A percentile compares a stretch with the other conserved stretches of the same genome.
Evolutionary conservation across 2,329 filamentous ascomycete species (phyloP).

Genomic region (Fusarium clavum): DNA sequence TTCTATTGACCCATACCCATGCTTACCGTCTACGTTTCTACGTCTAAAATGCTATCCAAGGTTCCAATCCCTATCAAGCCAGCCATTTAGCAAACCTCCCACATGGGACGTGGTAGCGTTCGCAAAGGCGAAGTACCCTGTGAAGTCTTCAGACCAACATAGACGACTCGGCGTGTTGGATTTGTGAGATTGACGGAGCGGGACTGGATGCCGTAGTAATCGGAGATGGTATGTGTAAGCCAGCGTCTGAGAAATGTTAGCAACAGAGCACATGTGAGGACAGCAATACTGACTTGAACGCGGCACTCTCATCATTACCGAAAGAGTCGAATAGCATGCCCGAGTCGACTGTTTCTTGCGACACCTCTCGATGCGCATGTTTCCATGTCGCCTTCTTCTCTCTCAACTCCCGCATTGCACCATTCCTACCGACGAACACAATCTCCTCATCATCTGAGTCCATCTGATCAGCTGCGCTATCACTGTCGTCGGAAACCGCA

Average conservation of each 20-base stretch:
- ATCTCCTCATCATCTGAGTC: conserved; percentile 82
- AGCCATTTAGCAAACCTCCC: conserved; percentile 66
- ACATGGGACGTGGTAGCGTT: conserved; percentile 70
- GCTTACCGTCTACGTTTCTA: conserved; percentile 38
- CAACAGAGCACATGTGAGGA: neutral
- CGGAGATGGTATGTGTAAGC: conserved; percentile 91
- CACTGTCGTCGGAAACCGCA: conserved; percentile 25
- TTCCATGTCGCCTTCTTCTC: conserved; percentile 58
- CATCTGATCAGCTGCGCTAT: conserved; percentile 54
- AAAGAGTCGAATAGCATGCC: conserved; percentile 83
- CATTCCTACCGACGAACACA: conserved; percentile 83
- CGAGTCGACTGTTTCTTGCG: conserved; percentile 69
- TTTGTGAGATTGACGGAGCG: conserved; percentile 80
- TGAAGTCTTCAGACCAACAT: conserved; percentile 76
- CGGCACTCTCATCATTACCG: conserved; percentile 78
- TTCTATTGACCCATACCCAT: conserved; percentile 36
- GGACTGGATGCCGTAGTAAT: conserved; percentile 90
- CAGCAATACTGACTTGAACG: conserved; percentile 76
- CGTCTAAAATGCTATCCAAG: conserved; percentile 23
- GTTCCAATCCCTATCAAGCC: neutral
- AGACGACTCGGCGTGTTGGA: conserved; percentile 81
- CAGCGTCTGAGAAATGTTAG: conserved; percentile 72
- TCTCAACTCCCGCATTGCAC: conserved; percentile 62
- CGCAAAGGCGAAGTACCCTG: conserved; percentile 44
- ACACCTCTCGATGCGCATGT: conserved; percentile 62